Conservation (phyloP, 176 grass and related monocot genomes). For the Bothriochloa decipiens region DNA sequence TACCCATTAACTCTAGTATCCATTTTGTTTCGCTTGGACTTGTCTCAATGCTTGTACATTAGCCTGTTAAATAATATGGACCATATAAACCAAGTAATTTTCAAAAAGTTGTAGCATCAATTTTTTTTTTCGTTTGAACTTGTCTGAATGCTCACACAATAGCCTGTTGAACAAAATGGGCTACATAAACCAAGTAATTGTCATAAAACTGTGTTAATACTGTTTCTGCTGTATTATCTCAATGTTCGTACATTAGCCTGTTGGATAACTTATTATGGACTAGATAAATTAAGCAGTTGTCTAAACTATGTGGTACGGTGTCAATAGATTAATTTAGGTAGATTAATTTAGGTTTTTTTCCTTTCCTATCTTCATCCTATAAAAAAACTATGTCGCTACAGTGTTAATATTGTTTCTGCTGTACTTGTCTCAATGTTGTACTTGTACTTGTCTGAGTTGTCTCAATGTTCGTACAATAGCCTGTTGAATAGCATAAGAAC, state of each 20-base stretch:
- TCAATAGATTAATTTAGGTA: no score
- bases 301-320: background rate
- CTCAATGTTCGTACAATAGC: background rate
- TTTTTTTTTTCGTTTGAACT: background rate
- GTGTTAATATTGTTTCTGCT: background rate
- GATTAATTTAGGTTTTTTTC: no score
- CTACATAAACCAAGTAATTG: background rate
- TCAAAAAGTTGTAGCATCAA: background rate
- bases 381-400: background rate
- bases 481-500: background rate
- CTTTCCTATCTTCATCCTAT: conserved; percentile 11
- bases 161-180: background rate
- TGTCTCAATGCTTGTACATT: background rate
- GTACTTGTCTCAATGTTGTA: no score
- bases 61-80: background rate
- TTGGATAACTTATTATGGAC: background rate
- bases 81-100: background rate
- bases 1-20: background rate
- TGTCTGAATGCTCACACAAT: background rate
- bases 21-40: background rate
- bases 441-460: no score
- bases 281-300: background rate
- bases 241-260: background rate
- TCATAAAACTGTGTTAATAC: background rate
- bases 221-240: background rate